Evolutionary conservation across 192 early-diverging fungal genomes (phyloP).

Genomic region (Haplosporangium gracile): DNA sequence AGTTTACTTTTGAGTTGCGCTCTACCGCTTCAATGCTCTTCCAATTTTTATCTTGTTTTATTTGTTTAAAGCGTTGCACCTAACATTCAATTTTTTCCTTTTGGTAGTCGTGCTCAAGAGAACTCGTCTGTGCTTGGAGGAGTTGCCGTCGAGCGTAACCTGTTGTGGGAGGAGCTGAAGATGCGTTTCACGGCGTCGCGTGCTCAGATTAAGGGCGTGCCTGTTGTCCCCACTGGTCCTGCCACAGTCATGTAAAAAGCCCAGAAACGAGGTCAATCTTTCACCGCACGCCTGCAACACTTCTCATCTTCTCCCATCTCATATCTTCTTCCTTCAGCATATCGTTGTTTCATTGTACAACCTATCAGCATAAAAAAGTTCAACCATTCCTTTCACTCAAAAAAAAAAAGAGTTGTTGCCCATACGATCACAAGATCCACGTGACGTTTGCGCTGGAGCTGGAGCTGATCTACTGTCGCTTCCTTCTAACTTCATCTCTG

Average conservation of each 20-base stretch:
- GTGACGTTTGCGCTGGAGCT: not conserved
- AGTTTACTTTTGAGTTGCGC: not conserved
- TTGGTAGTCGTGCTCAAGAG: slow-evolving; percentile 83
- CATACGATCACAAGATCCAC: not conserved
- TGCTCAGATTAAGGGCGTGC: slow-evolving; percentile 23
- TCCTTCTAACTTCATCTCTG: not conserved
- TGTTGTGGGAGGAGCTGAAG: slow-evolving; percentile 71
- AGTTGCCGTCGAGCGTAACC: slow-evolving; percentile 66
- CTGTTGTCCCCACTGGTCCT: slow-evolving; percentile 25
- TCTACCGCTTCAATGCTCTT: not conserved
- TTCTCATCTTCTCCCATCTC: not conserved
- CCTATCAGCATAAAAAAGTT: not conserved
- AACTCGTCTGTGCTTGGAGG: slow-evolving; percentile 87
- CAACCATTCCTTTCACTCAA: not conserved
- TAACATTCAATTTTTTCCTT: not conserved
- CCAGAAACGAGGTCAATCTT: not conserved
- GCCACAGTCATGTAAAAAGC: slow-evolving; percentile 12
- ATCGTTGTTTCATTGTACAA: not conserved
- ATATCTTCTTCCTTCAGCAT: not conserved
- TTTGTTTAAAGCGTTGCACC: not conserved
- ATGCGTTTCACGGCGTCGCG: slow-evolving; percentile 40
- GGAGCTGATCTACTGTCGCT: not conserved
- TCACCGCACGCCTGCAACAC: not conserved
- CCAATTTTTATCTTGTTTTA: not conserved
- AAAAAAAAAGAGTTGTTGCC: not conserved